phyloP scores from a whole-genome alignment of 768 basidiomycete species.

The Kondoa malvinella region DNA sequence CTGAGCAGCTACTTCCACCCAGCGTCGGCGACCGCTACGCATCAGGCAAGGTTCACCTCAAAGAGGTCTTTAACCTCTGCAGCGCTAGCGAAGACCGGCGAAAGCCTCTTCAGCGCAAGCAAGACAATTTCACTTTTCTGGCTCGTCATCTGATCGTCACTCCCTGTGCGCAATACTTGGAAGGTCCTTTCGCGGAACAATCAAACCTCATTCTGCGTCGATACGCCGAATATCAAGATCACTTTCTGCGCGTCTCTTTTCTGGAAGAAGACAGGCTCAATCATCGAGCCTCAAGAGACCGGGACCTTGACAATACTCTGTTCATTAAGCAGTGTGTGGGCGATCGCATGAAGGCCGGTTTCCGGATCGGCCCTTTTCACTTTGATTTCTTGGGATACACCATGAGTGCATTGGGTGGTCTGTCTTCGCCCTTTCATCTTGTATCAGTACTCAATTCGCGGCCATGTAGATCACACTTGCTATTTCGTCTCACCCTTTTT shows the following conservation, averaged over 20 bases:
- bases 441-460: background rate
- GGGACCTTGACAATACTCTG: slow-evolving; percentile 43
- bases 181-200: slow-evolving; percentile 37
- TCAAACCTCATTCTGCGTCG: slow-evolving; percentile 64
- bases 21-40: background rate
- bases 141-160: background rate
- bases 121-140: background rate
- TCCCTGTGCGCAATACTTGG: slow-evolving; percentile 3
- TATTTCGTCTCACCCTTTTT: slow-evolving; percentile 48
- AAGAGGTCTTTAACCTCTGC: background rate
- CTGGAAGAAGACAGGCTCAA: slow-evolving; percentile 64
- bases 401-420: slow-evolving; percentile 6
- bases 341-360: slow-evolving; percentile 44
- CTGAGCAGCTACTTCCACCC: background rate
- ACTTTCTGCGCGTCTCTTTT: slow-evolving; percentile 69
- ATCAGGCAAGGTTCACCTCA: background rate
- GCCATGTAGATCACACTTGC: slow-evolving; percentile 11
- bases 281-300: slow-evolving; percentile 45
- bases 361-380: slow-evolving; percentile 30
- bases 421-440: background rate
- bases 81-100: background rate
- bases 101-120: background rate
- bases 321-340: slow-evolving; percentile 49
- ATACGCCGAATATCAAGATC: slow-evolving; percentile 44
- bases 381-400: slow-evolving; percentile 19